These are phyloP conservation scores for Zychaea mexicana DNA, from an alignment of 371 early-diverging fungal species.

Conservation along the genomic window DNA sequence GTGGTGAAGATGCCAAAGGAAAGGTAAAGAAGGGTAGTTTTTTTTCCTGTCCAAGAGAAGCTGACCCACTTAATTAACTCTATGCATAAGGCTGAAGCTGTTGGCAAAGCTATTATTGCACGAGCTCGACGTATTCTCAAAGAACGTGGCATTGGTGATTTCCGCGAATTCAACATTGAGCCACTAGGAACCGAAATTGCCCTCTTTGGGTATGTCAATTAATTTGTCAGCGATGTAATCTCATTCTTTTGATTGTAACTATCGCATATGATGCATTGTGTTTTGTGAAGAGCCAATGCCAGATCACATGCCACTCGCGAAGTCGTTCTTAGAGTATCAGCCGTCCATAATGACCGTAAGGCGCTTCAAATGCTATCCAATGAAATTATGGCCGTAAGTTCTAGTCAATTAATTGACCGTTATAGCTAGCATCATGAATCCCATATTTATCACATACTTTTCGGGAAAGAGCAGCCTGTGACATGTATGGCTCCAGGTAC, in stretches of 20 bases:
- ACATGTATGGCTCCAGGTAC: conserved; percentile 77
- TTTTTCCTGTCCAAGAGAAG: too few species aligned
- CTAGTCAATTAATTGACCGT: too few species aligned
- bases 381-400: conserved; percentile 67
- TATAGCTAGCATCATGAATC: neutral
- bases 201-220: conserved; percentile 59
- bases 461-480: too few species aligned
- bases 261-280: too few species aligned
- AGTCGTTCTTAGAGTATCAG: conserved; percentile 65
- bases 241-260: neutral
- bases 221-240: neutral
- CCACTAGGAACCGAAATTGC: conserved; percentile 64
- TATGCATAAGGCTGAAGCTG: conserved; percentile 47
- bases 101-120: conserved; percentile 65
- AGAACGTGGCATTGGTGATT: conserved; percentile 53
- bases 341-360: conserved; percentile 55
- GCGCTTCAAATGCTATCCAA: conserved; percentile 61
- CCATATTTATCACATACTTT: neutral
- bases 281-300: conserved; percentile 48
- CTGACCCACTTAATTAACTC: neutral
- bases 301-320: conserved; percentile 47
- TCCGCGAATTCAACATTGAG: conserved; percentile 59
- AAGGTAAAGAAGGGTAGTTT: conserved; percentile 11
- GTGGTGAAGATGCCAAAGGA: conserved; percentile 60
- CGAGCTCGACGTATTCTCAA: conserved; percentile 52